A percentile compares a stretch with the other conserved stretches of the same genome.
These are phyloP conservation scores for Furcasterigmium sp. DNA, from an alignment of 2,329 filamentous ascomycete species.

Conservation along the genomic window DNA sequence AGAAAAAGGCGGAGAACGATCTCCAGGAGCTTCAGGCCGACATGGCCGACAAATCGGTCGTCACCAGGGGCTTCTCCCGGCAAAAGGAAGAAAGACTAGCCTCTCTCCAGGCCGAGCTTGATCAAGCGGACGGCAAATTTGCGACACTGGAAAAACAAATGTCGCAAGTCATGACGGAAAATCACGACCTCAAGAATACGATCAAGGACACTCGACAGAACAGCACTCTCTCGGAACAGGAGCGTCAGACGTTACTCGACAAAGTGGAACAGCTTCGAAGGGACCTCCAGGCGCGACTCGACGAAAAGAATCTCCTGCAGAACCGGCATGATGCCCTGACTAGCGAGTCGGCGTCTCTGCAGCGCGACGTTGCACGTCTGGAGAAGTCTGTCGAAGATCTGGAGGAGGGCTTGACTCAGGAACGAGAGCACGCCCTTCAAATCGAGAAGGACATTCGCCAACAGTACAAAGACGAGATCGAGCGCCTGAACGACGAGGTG, in stretches of 20 bases:
- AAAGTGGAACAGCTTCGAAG: conserved; percentile 52
- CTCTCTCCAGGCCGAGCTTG: conserved; percentile 63
- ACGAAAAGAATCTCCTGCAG: conserved; percentile 67
- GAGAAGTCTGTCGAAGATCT: conserved; percentile 41
- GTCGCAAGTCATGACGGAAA: conserved; percentile 39
- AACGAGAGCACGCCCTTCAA: conserved; percentile 53
- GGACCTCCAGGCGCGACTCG: conserved; percentile 52
- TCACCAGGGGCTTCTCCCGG: conserved; percentile 67
- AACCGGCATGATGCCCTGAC: conserved; percentile 63
- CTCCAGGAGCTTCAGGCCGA: conserved; percentile 68
- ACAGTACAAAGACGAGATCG: conserved; percentile 40
- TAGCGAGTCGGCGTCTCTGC: conserved; percentile 60
- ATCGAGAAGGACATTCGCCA: conserved; percentile 53
- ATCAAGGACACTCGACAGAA: conserved; percentile 34
- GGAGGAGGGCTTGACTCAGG: conserved; percentile 42
- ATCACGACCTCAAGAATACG: conserved; percentile 36
- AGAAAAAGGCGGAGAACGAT: conserved; percentile 52
- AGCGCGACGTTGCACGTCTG: conserved; percentile 53
- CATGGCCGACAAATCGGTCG: conserved; percentile 73
- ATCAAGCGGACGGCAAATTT: conserved; percentile 43
- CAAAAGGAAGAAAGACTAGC: conserved; percentile 68
- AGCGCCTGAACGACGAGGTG: conserved; percentile 52
- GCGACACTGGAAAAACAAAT: conserved; percentile 47
- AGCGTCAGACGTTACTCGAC: conserved; percentile 32
- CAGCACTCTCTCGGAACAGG: conserved; percentile 19